These are phyloP conservation scores for Beauveria brongniartii DNA, from an alignment of 2,329 filamentous ascomycete species.

Conservation along the genomic window DNA sequence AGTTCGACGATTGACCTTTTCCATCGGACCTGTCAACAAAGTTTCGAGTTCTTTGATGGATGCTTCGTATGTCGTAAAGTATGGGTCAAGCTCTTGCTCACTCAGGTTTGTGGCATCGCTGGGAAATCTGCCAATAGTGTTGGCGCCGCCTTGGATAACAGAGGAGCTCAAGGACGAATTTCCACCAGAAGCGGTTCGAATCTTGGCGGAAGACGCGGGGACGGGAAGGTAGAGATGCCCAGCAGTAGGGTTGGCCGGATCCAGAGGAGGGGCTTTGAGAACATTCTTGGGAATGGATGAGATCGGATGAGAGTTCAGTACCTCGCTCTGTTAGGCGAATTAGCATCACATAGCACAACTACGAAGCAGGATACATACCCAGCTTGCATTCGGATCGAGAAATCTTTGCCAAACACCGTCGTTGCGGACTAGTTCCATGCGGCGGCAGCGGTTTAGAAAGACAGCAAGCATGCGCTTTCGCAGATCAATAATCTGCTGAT, in stretches of 20 bases:
- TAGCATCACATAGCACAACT: slow-evolving; percentile 12
- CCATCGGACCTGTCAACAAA: slow-evolving; percentile 84
- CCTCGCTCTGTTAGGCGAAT: slow-evolving; percentile 62
- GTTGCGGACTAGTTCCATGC: slow-evolving; percentile 84
- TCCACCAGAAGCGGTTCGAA: slow-evolving; percentile 50
- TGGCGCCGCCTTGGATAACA: slow-evolving; percentile 36
- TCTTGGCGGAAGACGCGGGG: slow-evolving; percentile 75
- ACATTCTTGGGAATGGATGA: slow-evolving; percentile 89
- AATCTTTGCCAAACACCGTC: slow-evolving; percentile 98
- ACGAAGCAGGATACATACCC: slow-evolving; percentile 49
- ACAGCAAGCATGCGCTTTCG: slow-evolving; percentile 95
- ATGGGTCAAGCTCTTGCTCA: slow-evolving; percentile 89
- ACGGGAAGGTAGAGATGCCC: slow-evolving; percentile 85
- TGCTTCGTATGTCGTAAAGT: slow-evolving; percentile 88
- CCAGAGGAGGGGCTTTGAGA: slow-evolving; percentile 87
- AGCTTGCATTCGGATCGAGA: slow-evolving; percentile 95
- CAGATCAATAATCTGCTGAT: slow-evolving; percentile 91
- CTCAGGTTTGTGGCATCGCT: slow-evolving; percentile 66
- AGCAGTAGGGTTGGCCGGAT: slow-evolving; percentile 83
- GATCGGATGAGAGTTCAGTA: slow-evolving; percentile 86
- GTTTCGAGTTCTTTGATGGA: slow-evolving; percentile 88
- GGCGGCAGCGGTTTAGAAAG: slow-evolving; percentile 86
- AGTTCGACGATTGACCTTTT: slow-evolving; percentile 89
- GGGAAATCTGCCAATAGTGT: slow-evolving; percentile 73
- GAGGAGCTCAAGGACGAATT: slow-evolving; percentile 27